Conservation (phyloP, 257 asterid species). For the Cynanchum wilfordii region DNA sequence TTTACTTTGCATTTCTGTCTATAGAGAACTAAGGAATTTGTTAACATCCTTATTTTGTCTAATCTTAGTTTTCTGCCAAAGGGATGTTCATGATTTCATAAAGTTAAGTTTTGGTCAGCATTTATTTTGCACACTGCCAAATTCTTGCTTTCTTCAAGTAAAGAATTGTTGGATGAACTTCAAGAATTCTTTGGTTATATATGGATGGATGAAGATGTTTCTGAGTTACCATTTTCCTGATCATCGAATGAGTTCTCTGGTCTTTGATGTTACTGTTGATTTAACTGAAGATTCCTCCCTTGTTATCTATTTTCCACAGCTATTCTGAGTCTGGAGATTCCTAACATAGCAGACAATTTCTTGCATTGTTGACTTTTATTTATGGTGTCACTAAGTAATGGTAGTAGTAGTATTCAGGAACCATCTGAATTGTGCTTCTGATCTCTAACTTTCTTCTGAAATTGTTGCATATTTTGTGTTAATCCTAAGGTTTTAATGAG, state of each 20-base stretch:
- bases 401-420: background rate
- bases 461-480: background rate
- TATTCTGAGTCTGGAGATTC: background rate
- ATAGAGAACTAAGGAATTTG: background rate
- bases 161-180: background rate
- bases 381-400: background rate
- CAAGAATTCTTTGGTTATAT: background rate
- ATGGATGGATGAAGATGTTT: background rate
- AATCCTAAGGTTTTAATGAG: too few species aligned
- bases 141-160: background rate
- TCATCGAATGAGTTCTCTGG: background rate
- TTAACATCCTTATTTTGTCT: background rate
- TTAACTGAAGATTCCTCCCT: background rate
- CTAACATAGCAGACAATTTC: background rate
- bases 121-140: background rate
- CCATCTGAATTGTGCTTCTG: background rate
- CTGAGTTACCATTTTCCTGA: background rate
- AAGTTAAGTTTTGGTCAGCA: background rate
- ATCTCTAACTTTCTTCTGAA: background rate
- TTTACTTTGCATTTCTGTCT: background rate
- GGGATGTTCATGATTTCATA: background rate
- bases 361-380: background rate
- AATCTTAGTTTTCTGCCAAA: background rate
- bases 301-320: background rate
- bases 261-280: background rate